Evolutionary conservation across 2,329 filamentous ascomycete genomes (phyloP), one percentile per base, ranked within the genome.

Genomic region (Cytospora chrysosperma): DNA sequence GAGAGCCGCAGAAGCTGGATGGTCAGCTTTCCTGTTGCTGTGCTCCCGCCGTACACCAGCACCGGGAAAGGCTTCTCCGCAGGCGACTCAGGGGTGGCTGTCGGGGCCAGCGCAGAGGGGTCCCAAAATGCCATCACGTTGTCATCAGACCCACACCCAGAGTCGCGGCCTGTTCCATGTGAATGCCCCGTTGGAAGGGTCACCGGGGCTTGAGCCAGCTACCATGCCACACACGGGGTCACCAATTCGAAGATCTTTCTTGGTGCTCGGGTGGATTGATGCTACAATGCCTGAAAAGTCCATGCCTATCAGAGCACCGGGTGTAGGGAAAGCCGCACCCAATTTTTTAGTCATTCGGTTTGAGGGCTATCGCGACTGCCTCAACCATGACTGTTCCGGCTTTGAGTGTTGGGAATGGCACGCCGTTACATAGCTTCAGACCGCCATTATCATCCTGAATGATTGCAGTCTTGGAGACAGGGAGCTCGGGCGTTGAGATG

Each of bases 141-240:
- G 58, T 60, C 4, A 26, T 17, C 9, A 43, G 15, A 1, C 27
- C n/a, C 4, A 71, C 69, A 1, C 69, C 69, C 28, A 77, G 61
- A 3, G 71, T 71, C 3, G 75, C 72, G 2, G 69, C 75, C 17
- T 69, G 67, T 47, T 71, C 70, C 49, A 74, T 74, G 24, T 72
- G 65, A 78, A 78, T 2, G 74, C 69, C 13, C 77, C 76, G 40
- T 68, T 66, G 3, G 72, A 65, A 1, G 70, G 71, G 27, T 70
- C 61, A 9, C 71, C 34, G 1, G 62, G 61, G 50, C 76, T 74
- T 37, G 67, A 70, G 21, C 76, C 77, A 47, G 75, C 72, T 6
- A 72, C 72, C 19, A 71, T 68, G 8, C 77, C 78, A 19, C 71
- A 73, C 5, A 78, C 74, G 7, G 69, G 69, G 69, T 79, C 76